These are phyloP conservation scores for Singerocomus rubriflavus DNA, from an alignment of 1,284 basidiomycete genomes.

Conservation along the genomic window DNA sequence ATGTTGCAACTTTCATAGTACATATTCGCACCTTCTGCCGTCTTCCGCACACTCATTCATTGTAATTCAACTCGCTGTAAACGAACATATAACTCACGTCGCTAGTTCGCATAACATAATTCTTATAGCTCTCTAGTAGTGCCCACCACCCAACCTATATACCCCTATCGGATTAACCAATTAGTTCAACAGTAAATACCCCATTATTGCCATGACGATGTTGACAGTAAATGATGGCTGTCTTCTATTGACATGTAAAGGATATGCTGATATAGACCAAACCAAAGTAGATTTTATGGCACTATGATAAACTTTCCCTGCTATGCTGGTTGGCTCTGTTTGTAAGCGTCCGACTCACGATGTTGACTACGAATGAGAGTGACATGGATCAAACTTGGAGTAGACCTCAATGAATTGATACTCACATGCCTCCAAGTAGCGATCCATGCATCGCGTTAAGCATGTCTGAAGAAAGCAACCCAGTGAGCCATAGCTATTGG, in stretches of 20 bases:
- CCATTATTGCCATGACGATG: constrained; percentile 6
- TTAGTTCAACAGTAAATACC: constrained; percentile 20
- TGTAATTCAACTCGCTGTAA: constrained; percentile 16
- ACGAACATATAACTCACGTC: constrained; percentile 8
- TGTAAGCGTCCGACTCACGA: constrained; percentile 67
- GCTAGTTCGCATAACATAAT: constrained; percentile 17
- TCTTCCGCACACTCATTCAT: constrained; percentile 7
- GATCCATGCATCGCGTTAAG: constrained; percentile 70
- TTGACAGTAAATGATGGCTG: neutral
- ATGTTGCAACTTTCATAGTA: constrained; percentile 19
- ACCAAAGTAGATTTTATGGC: neutral
- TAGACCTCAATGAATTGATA: neutral
- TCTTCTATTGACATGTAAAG: constrained; percentile 7
- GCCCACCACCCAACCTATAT: constrained; percentile 16
- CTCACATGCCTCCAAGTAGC: constrained; percentile 84
- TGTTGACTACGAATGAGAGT: constrained; percentile 53
- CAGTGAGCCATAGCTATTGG: neutral
- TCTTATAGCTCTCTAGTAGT: constrained; percentile 22
- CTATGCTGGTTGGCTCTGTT: constrained; percentile 42
- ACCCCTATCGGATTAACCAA: constrained; percentile 8
- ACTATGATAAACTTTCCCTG: constrained; percentile 21
- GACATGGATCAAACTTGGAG: neutral
- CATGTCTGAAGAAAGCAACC: constrained; percentile 52
- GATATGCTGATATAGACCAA: neutral
- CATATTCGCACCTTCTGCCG: constrained; percentile 17